Evolutionary conservation across 345 rosid genomes (phyloP).

Genomic region (Citrus reticulata): DNA sequence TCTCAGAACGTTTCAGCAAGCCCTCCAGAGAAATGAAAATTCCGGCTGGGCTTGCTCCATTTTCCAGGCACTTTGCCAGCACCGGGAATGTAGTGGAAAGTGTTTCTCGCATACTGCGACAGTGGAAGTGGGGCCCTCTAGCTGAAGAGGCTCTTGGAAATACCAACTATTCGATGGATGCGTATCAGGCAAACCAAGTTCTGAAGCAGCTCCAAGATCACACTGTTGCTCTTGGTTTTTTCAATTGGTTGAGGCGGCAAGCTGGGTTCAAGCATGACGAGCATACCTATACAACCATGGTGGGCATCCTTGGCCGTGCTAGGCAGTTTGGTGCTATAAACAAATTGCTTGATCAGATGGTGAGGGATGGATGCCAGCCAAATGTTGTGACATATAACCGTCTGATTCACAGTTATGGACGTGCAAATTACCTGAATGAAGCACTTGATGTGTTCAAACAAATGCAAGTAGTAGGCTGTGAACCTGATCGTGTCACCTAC

Average conservation of each 20-base stretch:
- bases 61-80: conserved; percentile 39
- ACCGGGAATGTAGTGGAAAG: conserved; percentile 45
- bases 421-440: conserved; percentile 78
- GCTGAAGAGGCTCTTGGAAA: conserved; percentile 68
- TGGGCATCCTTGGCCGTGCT: conserved; percentile 87
- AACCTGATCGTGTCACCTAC: conserved; percentile 91
- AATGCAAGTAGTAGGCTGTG: conserved; percentile 75
- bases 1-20: conserved; percentile 31
- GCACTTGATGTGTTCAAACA: conserved; percentile 69
- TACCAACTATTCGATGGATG: conserved; percentile 47
- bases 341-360: conserved; percentile 78
- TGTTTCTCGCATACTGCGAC: conserved; percentile 47
- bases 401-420: conserved; percentile 89
- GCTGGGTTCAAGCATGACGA: conserved; percentile 82
- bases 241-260: conserved; percentile 71
- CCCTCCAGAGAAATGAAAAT: conserved; percentile 42
- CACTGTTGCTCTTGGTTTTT: conserved; percentile 73
- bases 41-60: conserved; percentile 29
- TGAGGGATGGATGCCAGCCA: conserved; percentile 73
- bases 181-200: conserved; percentile 92
- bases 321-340: conserved; percentile 67
- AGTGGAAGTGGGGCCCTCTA: conserved; percentile 69
- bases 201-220: conserved; percentile 79
- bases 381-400: conserved; percentile 90
- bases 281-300: conserved; percentile 94